Evolutionary conservation across 2,329 filamentous ascomycete species (phyloP), one percentile per base, ranked within the genome.

Genomic region (Calonectria naviculata): DNA sequence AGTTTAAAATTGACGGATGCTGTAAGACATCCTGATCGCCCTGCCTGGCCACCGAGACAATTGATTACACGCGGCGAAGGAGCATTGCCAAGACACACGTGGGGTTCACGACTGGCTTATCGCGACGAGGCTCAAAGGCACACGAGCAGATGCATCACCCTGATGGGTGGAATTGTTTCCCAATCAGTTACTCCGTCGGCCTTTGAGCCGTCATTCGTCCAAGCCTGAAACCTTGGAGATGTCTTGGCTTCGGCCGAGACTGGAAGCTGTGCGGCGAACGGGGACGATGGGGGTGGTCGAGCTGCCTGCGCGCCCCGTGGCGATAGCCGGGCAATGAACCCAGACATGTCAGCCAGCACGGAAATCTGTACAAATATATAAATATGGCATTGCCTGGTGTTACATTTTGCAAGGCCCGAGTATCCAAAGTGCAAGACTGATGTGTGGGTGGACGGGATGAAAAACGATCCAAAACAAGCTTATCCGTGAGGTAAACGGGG

Each of bases 81-180:
- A 64, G 31, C 71, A 77, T 70, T 66, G 76, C 76, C 76, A 74
- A 77, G 76, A 75, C 73, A 65, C 76, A 78, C 76, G 76, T 78
- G 76, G 75, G 76, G 73, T 71, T 54, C 44, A 61, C 71, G 71
- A 78, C 65, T 78, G 76, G 76, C 66, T 76, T 72, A 75, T 75
- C 71, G 64, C 70, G 61, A 67, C 29, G 44, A 56, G 52, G 46
- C 54, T 19, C 28, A 62, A 36, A 52, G 46, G 60, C 42, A 34
- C 21, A 66, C 62, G 65, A 62, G 47, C 56, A 49, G 44, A 61
- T 46, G 42, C 24, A 38, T 41, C 47, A 21, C 29, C 62, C 29
- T 62, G 54, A 70, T 38, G 54, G 62, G 54, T 65, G 54, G 67
- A 41, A 65, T 61, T 54, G 56, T 31, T 41, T 64, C 41, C 28